Evolutionary conservation across 257 asterid species (phyloP).

Genomic region (Cinchona pubescens): DNA sequence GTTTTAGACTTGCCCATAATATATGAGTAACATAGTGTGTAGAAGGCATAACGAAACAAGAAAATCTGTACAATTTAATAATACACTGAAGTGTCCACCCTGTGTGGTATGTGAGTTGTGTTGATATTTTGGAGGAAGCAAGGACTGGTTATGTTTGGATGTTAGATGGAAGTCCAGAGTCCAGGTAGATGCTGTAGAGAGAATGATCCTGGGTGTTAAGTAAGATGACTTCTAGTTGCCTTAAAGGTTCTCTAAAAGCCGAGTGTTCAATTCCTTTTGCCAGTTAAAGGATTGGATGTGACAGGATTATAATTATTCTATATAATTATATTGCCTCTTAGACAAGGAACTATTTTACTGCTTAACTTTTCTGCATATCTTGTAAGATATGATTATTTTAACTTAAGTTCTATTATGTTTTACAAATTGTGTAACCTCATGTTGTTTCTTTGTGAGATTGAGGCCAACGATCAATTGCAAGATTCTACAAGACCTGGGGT

Average conservation of each 20-base stretch:
- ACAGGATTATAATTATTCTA: background rate
- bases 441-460: slow-evolving; percentile 39
- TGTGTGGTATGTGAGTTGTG: background rate
- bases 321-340: background rate
- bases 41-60: background rate
- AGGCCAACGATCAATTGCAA: slow-evolving; percentile 34
- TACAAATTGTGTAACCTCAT: background rate
- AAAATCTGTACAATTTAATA: no score
- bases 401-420: background rate
- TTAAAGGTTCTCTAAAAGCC: background rate
- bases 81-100: background rate
- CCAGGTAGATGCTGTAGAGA: background rate
- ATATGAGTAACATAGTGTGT: background rate
- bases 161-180: background rate
- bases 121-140: background rate
- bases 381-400: background rate
- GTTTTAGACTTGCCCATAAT: background rate
- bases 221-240: background rate
- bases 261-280: background rate
- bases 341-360: background rate
- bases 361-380: slow-evolving; percentile 6
- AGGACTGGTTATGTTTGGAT: background rate
- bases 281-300: background rate
- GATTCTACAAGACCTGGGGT: slow-evolving; percentile 76
- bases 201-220: no score